Percentiles rank a stretch among this genome's conserved stretches.
phyloP scores from a whole-genome alignment of 78 protist genomes.

The Parvularia atlantis region DNA sequence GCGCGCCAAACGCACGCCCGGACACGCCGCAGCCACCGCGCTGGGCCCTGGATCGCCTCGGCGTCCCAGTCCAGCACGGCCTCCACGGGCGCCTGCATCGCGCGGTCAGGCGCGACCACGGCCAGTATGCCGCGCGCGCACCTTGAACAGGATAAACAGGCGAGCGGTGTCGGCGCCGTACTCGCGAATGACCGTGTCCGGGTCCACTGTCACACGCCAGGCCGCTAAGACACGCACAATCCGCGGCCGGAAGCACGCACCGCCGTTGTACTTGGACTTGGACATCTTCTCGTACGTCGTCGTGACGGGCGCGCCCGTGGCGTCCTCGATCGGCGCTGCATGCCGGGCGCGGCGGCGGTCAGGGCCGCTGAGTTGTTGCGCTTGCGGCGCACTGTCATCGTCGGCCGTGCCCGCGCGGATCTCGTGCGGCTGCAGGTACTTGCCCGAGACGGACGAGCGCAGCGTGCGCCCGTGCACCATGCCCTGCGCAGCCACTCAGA shows the following conservation, averaged over 20 bases:
- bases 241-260: conserved; percentile 41
- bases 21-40: conserved; percentile 40
- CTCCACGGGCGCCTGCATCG: conserved; percentile 76
- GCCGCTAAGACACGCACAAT: too few species aligned
- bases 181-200: not conserved
- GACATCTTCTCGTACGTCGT: conserved; percentile 63
- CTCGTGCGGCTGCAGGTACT: conserved; percentile 14
- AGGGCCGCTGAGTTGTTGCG: not conserved
- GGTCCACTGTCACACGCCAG: too few species aligned
- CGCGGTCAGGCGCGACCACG: too few species aligned
- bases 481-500: conserved; percentile 21
- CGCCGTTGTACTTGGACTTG: conserved; percentile 76
- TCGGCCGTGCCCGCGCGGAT: too few species aligned
- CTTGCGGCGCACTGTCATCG: not conserved
- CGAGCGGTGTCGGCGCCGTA: conserved; percentile 43
- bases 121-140: too few species aligned
- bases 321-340: not conserved
- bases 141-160: conserved; percentile 54
- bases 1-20: conserved; percentile 7
- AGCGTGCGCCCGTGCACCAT: conserved; percentile 52
- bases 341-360: not conserved
- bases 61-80: conserved; percentile 60
- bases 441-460: not conserved
- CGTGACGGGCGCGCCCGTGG: conserved; percentile 1
- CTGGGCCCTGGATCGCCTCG: conserved; percentile 54